Evolutionary conservation across 2,329 filamentous ascomycete genomes (phyloP).

Genomic region (Botryotinia convoluta): DNA sequence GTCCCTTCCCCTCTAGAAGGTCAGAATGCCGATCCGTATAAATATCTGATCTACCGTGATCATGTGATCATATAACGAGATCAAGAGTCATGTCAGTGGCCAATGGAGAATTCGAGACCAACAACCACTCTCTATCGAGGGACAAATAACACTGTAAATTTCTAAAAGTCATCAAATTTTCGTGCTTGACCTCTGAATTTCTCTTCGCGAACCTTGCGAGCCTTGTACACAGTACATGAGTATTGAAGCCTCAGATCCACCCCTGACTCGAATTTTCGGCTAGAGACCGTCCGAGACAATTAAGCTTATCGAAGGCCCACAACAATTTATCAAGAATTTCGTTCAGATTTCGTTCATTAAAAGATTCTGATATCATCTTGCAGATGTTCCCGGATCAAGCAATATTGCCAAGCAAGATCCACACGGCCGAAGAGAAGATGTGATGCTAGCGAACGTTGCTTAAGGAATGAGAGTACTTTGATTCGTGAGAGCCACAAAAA

Average conservation of each 20-base stretch:
- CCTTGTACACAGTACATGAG: background rate
- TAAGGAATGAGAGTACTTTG: background rate
- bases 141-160: background rate
- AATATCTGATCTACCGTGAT: background rate
- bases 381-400: slow-evolving; percentile 8
- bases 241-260: background rate
- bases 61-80: slow-evolving; percentile 4
- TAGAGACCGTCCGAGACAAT: background rate
- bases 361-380: slow-evolving; percentile 21
- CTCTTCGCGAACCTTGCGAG: background rate
- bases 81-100: background rate
- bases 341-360: background rate
- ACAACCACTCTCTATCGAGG: too few relatives aligned
- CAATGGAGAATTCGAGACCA: background rate
- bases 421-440: background rate
- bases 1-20: slow-evolving; percentile 9
- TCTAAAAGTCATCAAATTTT: background rate
- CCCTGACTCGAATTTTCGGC: background rate
- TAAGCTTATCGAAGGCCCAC: slow-evolving; percentile 20
- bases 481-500: slow-evolving; percentile 12
- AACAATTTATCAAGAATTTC: slow-evolving; percentile 6
- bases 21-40: background rate
- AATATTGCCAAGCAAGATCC: slow-evolving; percentile 7
- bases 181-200: background rate
- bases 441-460: background rate